Evolutionary conservation across 345 rosid genomes (phyloP), one percentile per base, ranked within the genome.

Genomic region (Orychophragmus violaceus): DNA sequence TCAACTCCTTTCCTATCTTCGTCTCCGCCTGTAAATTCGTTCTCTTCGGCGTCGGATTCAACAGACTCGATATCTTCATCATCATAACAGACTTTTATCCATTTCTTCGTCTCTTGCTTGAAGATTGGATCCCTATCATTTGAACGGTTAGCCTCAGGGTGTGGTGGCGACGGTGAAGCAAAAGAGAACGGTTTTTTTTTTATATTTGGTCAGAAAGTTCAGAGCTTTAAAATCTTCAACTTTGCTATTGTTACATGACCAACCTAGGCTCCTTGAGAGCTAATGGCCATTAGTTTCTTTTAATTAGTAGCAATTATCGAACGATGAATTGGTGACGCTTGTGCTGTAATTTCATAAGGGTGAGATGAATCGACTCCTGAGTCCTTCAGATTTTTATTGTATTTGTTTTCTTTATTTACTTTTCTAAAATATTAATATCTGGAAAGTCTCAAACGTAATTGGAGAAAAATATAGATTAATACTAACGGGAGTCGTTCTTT

Each of bases 31-130:
- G 64, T 30, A n/a, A 58, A 64, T 46, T 66, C 61, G 42, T 74
- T 76, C 5, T 78, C 72, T 7, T 82, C 90, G 3, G 30, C 90
- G 5, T 83, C 91, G 0, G 87, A 84, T 0, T 79, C 88, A 1
- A 54, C 72, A 10, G 96, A 89, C 44, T 85, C 90, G 53, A 89
- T 83, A 37, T 83, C 80, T 1, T 83, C 90, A 22, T 83, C 90
- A 9, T 84, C 92, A 66, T 74, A 70, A 10, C 62, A 69, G n/a
- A 35, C 56, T 66, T 83, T 87, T 23, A 83, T 73, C 62, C 82
- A 79, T 72, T 79, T 87, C 73, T 72, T 83, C 9, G 77, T 37
- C 23, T 81, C 81, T 6, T 69, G 41, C 8, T 70, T 76, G 57
- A 89, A 89, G 44, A 86, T 81, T 0, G 88, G 71, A 67, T 86